Percentiles rank a stretch among this genome's conserved stretches.
Conservation (phyloP, 768 basidiomycete species). For the Panaeolus cyanescens region DNA sequence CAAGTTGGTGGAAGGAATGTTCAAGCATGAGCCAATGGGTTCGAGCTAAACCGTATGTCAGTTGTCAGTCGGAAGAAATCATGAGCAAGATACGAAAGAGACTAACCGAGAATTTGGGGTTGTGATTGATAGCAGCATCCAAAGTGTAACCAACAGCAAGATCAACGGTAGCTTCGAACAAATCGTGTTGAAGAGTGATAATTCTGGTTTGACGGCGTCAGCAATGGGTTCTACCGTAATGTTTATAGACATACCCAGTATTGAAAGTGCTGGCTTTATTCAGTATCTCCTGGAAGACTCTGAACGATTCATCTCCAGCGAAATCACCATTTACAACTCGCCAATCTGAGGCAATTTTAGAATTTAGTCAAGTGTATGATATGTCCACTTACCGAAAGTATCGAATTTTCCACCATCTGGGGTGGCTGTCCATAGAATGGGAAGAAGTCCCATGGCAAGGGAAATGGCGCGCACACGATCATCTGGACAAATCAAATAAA, state of each 20-base stretch:
- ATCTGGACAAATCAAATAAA: constrained; percentile 44
- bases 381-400: constrained; percentile 58
- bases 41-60: constrained; percentile 45
- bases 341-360: constrained; percentile 59
- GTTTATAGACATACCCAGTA: constrained; percentile 47
- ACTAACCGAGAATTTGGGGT: constrained; percentile 64
- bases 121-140: constrained; percentile 67
- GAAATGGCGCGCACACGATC: constrained; percentile 92
- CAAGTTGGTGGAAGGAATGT: constrained; percentile 61
- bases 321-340: constrained; percentile 73
- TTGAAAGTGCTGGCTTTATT: constrained; percentile 57
- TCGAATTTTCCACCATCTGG: constrained; percentile 61
- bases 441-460: constrained; percentile 87
- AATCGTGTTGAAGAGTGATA: constrained; percentile 87
- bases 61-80: constrained; percentile 2
- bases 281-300: constrained; percentile 72
- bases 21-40: constrained; percentile 78
- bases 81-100: neutral
- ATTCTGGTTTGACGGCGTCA: constrained; percentile 47
- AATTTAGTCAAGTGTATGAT: neutral
- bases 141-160: constrained; percentile 88
- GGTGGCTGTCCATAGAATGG: constrained; percentile 85
- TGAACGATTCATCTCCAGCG: constrained; percentile 56
- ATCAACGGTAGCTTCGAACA: constrained; percentile 84
- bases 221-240: neutral